Base-by-base conservation (phyloP, 805 yeast genomes). In the Candida corydali region DNA sequence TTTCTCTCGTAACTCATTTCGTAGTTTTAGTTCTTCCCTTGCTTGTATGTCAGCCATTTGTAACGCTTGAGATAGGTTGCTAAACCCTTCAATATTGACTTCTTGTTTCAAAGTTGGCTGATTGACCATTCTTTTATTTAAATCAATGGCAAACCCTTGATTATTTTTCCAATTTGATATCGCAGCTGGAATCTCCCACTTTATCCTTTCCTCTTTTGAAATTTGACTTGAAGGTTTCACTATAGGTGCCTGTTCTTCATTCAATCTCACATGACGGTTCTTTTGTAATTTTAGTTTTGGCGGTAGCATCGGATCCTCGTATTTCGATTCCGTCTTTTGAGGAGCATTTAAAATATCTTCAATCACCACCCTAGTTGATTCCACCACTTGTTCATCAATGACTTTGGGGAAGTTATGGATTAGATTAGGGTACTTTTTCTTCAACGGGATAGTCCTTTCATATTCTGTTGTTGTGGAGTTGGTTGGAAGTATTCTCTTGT, bases 111-210 rank as follows among this genome's bases (percentile, higher is more conserved):
- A 55, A 54, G 10, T 73, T 71, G 2, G 78, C 70, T 1, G 82
- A 81, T 17, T 15, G 17, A 51, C 41, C 38, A 86, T 65, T 41
- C 97, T 67, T 50, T 83, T 85, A 37, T 88, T 95, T 27, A 89
- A 58, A 1, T 83, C 78, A 30, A 89, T 80, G 1, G 95, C 79
- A 53, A 79, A 86, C 1, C 98, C 97, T 47, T 85, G 83, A 12
- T 89, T 86, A 57, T 93, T 93, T 57, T 88, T 89, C 97, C 98
- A 93, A 56, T 86, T 87, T 1, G 98, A 91, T 0, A 91, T 76
- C 1, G 94, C 86, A 0, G 95, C 80, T 0, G 98, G 98, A 20
- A 93, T 87, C 32, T 73, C 71, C 96, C 97, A 91, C 42, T 76
- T 72, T 18, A 75, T 77, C 44, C 79, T 84, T 36, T 88, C 95